Percentiles rank a stretch among this genome's conserved stretches.
phyloP scores from a whole-genome alignment of 352 stramenopile genomes.

The Pythium phragmitis region DNA sequence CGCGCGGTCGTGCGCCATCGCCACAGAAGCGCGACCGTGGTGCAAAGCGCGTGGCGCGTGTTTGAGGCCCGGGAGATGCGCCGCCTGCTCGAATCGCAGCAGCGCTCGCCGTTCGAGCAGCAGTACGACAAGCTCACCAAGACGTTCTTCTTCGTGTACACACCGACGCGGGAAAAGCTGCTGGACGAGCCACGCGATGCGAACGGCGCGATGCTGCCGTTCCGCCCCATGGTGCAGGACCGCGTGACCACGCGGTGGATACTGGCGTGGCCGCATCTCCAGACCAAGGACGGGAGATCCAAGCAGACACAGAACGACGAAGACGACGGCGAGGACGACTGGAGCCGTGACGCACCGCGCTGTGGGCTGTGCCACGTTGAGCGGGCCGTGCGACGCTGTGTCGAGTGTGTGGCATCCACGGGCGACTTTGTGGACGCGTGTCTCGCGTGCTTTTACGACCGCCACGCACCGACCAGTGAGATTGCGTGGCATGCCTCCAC shows the following conservation, averaged over 20 bases:
- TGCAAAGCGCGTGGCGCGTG: constrained; percentile 63
- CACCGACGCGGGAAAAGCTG: constrained; percentile 61
- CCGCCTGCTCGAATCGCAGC: constrained; percentile 54
- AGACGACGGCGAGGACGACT: constrained; percentile 6
- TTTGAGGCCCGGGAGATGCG: constrained; percentile 35
- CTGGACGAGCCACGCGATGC: constrained; percentile 59
- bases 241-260: constrained; percentile 68
- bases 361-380: constrained; percentile 64
- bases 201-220: constrained; percentile 45
- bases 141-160: constrained; percentile 69
- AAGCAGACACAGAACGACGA: not conserved
- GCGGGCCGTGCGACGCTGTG: constrained; percentile 58
- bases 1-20: constrained; percentile 37
- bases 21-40: constrained; percentile 29
- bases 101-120: constrained; percentile 69
- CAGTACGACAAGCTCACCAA: constrained; percentile 48
- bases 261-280: constrained; percentile 65
- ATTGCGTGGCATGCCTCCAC: constrained; percentile 63
- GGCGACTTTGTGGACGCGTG: constrained; percentile 79
- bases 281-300: constrained; percentile 9
- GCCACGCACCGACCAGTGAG: constrained; percentile 33
- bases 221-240: constrained; percentile 72
- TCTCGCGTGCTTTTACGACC: constrained; percentile 71
- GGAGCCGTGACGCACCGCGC: constrained; percentile 13
- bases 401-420: constrained; percentile 54